phyloP scores from a whole-genome alignment of 331 rosid genomes.

The Ulmus americana region DNA sequence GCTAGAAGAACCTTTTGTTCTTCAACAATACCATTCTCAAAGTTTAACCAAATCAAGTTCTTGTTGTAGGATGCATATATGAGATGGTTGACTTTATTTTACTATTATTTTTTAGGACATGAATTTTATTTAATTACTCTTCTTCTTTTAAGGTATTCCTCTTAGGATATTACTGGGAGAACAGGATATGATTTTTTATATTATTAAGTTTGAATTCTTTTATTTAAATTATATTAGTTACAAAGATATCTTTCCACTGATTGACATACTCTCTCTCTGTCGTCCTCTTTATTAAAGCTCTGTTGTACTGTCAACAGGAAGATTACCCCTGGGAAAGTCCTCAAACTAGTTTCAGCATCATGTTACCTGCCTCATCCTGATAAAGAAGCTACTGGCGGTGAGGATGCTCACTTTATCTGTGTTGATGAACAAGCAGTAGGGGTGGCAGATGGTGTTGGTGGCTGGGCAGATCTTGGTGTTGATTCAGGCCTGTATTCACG shows the following conservation, averaged over 20 bases:
- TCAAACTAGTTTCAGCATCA: slow-evolving; percentile 75
- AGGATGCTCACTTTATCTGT: slow-evolving; percentile 97
- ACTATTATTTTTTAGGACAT: not conserved
- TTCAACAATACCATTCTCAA: not conserved
- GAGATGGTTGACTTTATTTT: not conserved
- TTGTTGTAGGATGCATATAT: not conserved
- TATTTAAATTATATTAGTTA: no score
- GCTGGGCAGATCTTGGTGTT: slow-evolving; percentile 94
- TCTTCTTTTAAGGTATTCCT: no score
- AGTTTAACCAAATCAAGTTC: not conserved
- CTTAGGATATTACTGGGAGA: not conserved
- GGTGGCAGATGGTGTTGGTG: slow-evolving; percentile 99
- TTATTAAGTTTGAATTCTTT: not conserved
- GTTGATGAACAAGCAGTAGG: slow-evolving; percentile 87
- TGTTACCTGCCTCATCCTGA: slow-evolving; percentile 97
- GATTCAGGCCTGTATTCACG: slow-evolving; percentile 84
- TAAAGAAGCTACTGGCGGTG: slow-evolving; percentile 98
- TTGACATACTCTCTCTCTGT: no score
- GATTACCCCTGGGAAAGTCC: slow-evolving; percentile 42
- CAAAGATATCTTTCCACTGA: no score
- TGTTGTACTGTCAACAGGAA: slow-evolving; percentile 49
- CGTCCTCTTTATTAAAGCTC: not conserved
- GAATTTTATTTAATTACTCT: not conserved
- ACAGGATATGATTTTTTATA: not conserved
- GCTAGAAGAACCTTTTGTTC: not conserved